phyloP scores from a whole-genome alignment of 768 basidiomycete genomes.

The Phaffia tasmanica region DNA sequence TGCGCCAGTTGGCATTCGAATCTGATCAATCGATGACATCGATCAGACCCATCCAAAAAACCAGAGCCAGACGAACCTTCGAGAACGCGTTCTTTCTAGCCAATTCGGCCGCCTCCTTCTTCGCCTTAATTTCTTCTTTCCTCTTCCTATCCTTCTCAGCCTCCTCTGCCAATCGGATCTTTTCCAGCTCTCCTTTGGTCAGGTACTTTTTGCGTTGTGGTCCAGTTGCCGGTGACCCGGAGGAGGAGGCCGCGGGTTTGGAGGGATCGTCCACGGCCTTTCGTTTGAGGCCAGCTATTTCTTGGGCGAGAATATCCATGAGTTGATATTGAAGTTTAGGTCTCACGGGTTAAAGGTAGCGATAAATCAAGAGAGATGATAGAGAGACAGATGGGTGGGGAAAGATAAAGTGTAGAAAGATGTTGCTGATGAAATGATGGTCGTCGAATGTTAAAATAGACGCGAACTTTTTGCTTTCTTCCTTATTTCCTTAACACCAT shows the following conservation, averaged over 20 bases:
- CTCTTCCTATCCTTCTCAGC: slow-evolving; percentile 31
- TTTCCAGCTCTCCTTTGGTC: slow-evolving; percentile 80
- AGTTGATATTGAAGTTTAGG: not conserved
- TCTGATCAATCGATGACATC: slow-evolving; percentile 28
- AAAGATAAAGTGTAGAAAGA: too few species aligned
- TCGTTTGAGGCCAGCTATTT: slow-evolving; percentile 24
- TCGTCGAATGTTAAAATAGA: too few species aligned
- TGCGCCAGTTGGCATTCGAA: slow-evolving; percentile 7
- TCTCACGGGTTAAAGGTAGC: too few species aligned
- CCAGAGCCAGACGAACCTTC: slow-evolving; percentile 17
- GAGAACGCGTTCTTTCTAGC: slow-evolving; percentile 6
- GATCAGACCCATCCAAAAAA: not conserved
- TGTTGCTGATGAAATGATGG: too few species aligned
- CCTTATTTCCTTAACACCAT: too few species aligned
- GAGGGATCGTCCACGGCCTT: slow-evolving; percentile 6
- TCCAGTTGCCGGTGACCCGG: not conserved
- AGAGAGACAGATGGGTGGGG: too few species aligned
- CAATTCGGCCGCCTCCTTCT: slow-evolving; percentile 27
- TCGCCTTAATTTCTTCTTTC: slow-evolving; percentile 30
- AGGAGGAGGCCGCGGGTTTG: not conserved
- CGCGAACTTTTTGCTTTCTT: too few species aligned
- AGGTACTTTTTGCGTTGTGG: slow-evolving; percentile 62
- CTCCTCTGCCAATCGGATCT: slow-evolving; percentile 41
- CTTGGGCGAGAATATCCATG: slow-evolving; percentile 24
- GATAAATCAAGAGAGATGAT: too few species aligned